Evolutionary conservation across 805 yeast genomes (phyloP).

Genomic region (Cyberlindnera sargentensis): DNA sequence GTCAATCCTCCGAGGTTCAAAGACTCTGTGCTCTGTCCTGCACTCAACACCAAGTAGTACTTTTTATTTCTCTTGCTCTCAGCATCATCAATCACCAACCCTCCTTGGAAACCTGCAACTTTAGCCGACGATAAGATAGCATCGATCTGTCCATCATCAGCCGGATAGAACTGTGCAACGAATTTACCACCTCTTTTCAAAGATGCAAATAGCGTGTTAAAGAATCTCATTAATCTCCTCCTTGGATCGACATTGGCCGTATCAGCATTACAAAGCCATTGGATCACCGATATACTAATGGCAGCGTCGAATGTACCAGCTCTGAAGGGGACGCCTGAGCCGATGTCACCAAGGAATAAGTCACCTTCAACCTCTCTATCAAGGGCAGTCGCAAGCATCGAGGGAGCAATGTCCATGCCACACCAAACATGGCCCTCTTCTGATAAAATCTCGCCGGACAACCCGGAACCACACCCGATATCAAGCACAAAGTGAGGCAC

Average conservation of each 20-base stretch:
- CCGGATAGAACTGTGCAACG: slow-evolving; percentile 95
- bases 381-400: slow-evolving; percentile 91
- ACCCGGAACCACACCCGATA: slow-evolving; percentile 96
- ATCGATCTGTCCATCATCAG: slow-evolving; percentile 78
- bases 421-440: slow-evolving; percentile 95
- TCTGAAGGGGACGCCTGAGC: slow-evolving; percentile 88
- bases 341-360: slow-evolving; percentile 85
- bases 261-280: slow-evolving; percentile 98
- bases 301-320: slow-evolving; percentile 98
- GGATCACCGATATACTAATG: slow-evolving; percentile 88
- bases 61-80: slow-evolving; percentile 89
- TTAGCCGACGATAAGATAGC: slow-evolving; percentile 79
- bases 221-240: slow-evolving; percentile 70
- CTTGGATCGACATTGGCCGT: slow-evolving; percentile 76
- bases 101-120: slow-evolving; percentile 94
- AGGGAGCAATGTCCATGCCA: slow-evolving; percentile 94
- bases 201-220: slow-evolving; percentile 80
- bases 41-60: slow-evolving; percentile 82
- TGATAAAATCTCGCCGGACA: slow-evolving; percentile 87
- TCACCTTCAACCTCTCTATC: slow-evolving; percentile 95
- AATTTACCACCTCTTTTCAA: slow-evolving; percentile 93
- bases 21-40: slow-evolving; percentile 70
- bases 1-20: slow-evolving; percentile 75
- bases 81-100: slow-evolving; percentile 88
- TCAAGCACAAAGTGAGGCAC: slow-evolving; percentile 64